Base-by-base conservation (phyloP, 2,329 filamentous ascomycete genomes). In the Colletotrichum higginsianum region DNA sequence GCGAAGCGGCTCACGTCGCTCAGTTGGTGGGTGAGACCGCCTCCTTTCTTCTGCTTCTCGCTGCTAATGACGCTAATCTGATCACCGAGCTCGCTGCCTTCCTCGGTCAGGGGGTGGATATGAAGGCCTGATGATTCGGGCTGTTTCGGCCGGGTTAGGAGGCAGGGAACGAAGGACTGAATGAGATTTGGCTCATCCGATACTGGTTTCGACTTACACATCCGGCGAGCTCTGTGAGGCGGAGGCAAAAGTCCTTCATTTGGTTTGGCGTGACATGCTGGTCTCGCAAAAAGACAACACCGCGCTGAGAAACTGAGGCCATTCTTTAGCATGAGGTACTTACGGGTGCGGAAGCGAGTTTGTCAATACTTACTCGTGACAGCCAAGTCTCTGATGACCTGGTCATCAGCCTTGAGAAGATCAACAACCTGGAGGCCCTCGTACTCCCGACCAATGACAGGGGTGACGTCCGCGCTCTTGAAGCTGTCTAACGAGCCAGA, bases 61-160 rank as follows among this genome's bases (percentile, higher is more conserved):
- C 85, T 86, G 66, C 85, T 87, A 77, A 90, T 89, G 65, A 89
- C 86, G 66, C 83, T 86, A 73, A 90, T 86, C 76, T 90, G 84
- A 75, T 89, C 86, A 46, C 86, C 86, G 0, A 87, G 80, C 74
- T 89, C 85, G 67, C 84, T 85, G 23, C 83, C 84, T 73, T 86
- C 85, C 71, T 89, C 86, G 0, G 85, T 86, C 35, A 89, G 75
- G 7, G 88, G 87, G 73, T 90, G 88, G 9, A 89, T 83, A 68
- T 90, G 88, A 30, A 90, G 81, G 2, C 81, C 80, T 1, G 87
- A 89, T 2, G 83, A 84, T 46, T 80, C 75, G 21, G 87, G 87
- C 78, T 82, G 61, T 63, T 46, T 30, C 13, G 61, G 16, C 46
- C 53, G 65, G 35, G 69, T 72, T 55, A 72, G 69, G 18, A 18